phyloP scores from a whole-genome alignment of 1,139 yeast genomes.

The Eremothecium gossypii region DNA sequence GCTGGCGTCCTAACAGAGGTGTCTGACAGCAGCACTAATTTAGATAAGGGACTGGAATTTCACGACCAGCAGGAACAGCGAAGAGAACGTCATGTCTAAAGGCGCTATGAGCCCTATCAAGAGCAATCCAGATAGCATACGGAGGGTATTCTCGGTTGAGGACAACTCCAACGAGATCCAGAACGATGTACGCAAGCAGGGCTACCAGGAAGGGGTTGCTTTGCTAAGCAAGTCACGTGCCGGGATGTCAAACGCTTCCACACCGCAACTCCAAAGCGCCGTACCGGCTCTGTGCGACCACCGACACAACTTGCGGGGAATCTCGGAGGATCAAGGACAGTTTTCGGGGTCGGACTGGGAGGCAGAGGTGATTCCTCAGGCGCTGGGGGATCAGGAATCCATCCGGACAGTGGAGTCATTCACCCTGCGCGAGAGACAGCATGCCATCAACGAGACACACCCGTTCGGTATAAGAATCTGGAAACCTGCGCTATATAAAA shows the following conservation, averaged over 20 bases:
- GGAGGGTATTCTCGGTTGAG: conserved; percentile 56
- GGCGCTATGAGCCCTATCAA: conserved; percentile 11
- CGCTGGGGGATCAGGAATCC: conserved; percentile 37
- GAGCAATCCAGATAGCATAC: conserved; percentile 19
- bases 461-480: conserved; percentile 97
- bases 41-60: neutral
- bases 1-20: neutral
- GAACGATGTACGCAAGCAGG: conserved; percentile 47
- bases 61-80: neutral
- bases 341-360: conserved; percentile 8
- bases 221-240: neutral
- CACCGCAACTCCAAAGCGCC: neutral
- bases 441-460: conserved; percentile 92
- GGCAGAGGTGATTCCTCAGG: conserved; percentile 16
- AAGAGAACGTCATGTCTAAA: conserved; percentile 9
- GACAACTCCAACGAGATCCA: conserved; percentile 62
- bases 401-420: conserved; percentile 63
- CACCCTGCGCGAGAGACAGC: conserved; percentile 87
- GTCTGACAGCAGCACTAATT: neutral
- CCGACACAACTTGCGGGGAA: conserved; percentile 5
- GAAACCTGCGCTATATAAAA: conserved; percentile 96
- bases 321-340: conserved; percentile 6
- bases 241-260: neutral
- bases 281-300: conserved; percentile 6
- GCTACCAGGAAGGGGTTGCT: neutral